Conservation (phyloP, 768 basidiomycete species). For the Leccinum obscurum region DNA sequence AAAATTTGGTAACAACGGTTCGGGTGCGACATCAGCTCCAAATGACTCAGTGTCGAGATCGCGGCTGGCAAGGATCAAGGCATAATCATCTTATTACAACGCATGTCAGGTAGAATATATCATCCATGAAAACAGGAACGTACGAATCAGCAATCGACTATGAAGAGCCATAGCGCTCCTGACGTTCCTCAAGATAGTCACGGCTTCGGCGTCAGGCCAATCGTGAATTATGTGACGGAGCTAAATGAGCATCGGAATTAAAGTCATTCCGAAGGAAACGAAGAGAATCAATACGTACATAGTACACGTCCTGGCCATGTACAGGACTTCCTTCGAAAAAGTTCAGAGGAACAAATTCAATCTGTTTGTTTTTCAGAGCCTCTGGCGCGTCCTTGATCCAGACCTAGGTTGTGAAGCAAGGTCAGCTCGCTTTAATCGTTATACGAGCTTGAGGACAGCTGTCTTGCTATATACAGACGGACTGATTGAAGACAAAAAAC, state of each 20-base stretch:
- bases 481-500: neutral
- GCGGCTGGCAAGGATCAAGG: conserved; percentile 12
- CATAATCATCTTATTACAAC: conserved; percentile 23
- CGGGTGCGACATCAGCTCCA: conserved; percentile 36
- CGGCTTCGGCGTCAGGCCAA: conserved; percentile 37
- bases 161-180: conserved; percentile 28
- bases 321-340: neutral
- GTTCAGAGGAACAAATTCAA: neutral
- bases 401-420: neutral
- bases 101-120: neutral
- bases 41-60: conserved; percentile 5
- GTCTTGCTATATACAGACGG: neutral
- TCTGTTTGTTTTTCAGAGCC: neutral
- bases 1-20: conserved; percentile 49
- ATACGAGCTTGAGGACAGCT: neutral
- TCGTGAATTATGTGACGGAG: conserved; percentile 35
- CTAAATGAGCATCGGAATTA: conserved; percentile 8
- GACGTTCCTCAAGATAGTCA: conserved; percentile 32
- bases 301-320: neutral
- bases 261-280: neutral
- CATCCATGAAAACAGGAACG: conserved; percentile 5
- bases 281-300: neutral
- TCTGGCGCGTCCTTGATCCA: neutral
- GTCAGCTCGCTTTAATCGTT: neutral
- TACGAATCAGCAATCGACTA: conserved; percentile 37